Conservation (phyloP, 441 rosid genomes). For the Erodium chrysanthum region DNA sequence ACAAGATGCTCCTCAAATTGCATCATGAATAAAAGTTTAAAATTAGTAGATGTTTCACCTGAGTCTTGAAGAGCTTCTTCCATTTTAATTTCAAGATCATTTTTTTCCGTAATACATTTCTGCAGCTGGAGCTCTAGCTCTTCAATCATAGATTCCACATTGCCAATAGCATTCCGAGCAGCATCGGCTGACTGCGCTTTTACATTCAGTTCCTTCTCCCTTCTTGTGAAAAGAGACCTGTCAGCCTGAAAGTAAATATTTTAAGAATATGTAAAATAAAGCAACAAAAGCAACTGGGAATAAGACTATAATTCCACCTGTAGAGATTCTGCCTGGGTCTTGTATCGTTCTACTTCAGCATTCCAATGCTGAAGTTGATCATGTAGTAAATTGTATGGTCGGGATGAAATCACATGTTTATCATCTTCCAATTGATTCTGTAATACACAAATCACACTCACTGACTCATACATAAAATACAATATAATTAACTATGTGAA, state of each 20-base stretch:
- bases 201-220: constrained; percentile 66
- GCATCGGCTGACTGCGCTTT: constrained; percentile 68
- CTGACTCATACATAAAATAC: neutral
- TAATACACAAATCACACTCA: constrained; percentile 20
- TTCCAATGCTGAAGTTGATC: constrained; percentile 81
- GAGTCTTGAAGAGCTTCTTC: constrained; percentile 86
- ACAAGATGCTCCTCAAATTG: constrained; percentile 18
- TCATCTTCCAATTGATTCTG: constrained; percentile 80
- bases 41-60: constrained; percentile 37
- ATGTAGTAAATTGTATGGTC: constrained; percentile 50
- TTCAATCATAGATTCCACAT: constrained; percentile 51
- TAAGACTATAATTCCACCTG: constrained; percentile 46
- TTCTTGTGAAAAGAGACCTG: constrained; percentile 57
- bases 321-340: constrained; percentile 42
- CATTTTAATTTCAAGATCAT: constrained; percentile 75
- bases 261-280: constrained; percentile 20
- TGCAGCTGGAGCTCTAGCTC: constrained; percentile 69
- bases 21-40: constrained; percentile 12
- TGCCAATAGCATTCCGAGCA: constrained; percentile 39
- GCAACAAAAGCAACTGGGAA: constrained; percentile 18
- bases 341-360: constrained; percentile 62
- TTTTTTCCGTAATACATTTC: constrained; percentile 66
- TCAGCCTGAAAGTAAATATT: constrained; percentile 56
- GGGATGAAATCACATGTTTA: constrained; percentile 58
- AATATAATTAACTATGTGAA: constrained; percentile 3